Evolutionary conservation across 352 stramenopile species (phyloP).

Genomic region (Phytophthora capsici): DNA sequence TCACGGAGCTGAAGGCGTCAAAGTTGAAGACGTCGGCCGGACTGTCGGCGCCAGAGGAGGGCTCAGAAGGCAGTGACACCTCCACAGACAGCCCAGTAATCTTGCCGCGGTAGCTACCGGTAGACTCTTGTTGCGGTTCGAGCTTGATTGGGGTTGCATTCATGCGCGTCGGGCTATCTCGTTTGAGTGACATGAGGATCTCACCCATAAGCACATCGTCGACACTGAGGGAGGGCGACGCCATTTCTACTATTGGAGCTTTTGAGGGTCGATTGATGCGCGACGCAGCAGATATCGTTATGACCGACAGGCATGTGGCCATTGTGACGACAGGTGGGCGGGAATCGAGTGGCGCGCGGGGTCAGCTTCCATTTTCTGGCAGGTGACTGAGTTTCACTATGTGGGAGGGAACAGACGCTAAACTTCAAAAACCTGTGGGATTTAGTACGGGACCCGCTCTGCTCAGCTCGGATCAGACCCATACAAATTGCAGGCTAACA

Average conservation of each 20-base stretch:
- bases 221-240: constrained; percentile 38
- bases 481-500: constrained; percentile 11
- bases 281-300: constrained; percentile 33
- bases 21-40: constrained; percentile 44
- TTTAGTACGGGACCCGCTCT: background rate
- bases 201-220: constrained; percentile 80
- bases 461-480: constrained; percentile 25
- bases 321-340: constrained; percentile 31
- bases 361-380: constrained; percentile 39
- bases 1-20: constrained; percentile 46
- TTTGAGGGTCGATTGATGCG: constrained; percentile 3
- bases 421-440: constrained; percentile 42
- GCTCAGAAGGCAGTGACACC: constrained; percentile 26
- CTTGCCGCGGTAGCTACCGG: constrained; percentile 50
- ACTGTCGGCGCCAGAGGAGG: constrained; percentile 16
- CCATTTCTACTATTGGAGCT: constrained; percentile 12
- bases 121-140: background rate
- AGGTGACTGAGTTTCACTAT: constrained; percentile 34
- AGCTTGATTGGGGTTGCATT: constrained; percentile 11
- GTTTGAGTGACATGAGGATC: constrained; percentile 83
- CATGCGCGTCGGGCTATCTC: constrained; percentile 21
- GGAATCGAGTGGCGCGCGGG: constrained; percentile 25
- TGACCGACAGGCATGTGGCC: constrained; percentile 17
- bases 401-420: constrained; percentile 22
- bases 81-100: constrained; percentile 53